These are phyloP conservation scores for Penicillium rolfsii DNA, from an alignment of 2,329 filamentous ascomycete species.

Conservation along the genomic window DNA sequence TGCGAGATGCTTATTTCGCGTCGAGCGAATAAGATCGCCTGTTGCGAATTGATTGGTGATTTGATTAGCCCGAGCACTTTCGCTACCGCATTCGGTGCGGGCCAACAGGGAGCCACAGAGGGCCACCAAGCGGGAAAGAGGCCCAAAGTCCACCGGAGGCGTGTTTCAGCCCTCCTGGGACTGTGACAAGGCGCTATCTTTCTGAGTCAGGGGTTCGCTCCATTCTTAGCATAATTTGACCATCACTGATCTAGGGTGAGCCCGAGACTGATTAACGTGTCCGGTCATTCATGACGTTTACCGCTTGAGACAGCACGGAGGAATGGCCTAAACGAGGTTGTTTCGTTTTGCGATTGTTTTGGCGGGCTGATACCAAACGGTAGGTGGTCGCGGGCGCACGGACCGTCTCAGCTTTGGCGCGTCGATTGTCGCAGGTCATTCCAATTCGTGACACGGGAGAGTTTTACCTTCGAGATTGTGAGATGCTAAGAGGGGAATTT, in stretches of 20 bases:
- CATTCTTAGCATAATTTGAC: background rate
- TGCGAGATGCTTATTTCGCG: constrained; percentile 32
- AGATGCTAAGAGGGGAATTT: background rate
- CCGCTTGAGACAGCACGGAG: background rate
- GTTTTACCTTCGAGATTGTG: background rate
- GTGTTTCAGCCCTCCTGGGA: constrained; percentile 22
- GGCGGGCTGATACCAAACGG: background rate
- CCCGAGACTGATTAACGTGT: background rate
- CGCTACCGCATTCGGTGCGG: constrained; percentile 20
- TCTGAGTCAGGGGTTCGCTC: background rate
- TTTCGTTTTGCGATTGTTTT: background rate
- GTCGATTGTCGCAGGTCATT: background rate
- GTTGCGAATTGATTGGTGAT: constrained; percentile 26
- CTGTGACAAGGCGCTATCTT: constrained; percentile 14
- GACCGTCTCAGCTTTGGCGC: constrained; percentile 1
- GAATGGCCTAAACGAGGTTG: background rate
- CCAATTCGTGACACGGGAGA: background rate
- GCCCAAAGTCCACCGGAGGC: constrained; percentile 7
- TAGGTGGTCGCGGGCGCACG: background rate
- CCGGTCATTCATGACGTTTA: background rate
- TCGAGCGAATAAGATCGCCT: constrained; percentile 27
- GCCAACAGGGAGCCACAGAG: constrained; percentile 10
- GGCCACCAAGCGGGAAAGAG: background rate
- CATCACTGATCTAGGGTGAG: background rate
- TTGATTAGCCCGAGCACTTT: constrained; percentile 22